Percentiles rank a stretch among this genome's conserved stretches.
Conservation (phyloP, 208 protist genomes). For the Trichomonas tenax region DNA sequence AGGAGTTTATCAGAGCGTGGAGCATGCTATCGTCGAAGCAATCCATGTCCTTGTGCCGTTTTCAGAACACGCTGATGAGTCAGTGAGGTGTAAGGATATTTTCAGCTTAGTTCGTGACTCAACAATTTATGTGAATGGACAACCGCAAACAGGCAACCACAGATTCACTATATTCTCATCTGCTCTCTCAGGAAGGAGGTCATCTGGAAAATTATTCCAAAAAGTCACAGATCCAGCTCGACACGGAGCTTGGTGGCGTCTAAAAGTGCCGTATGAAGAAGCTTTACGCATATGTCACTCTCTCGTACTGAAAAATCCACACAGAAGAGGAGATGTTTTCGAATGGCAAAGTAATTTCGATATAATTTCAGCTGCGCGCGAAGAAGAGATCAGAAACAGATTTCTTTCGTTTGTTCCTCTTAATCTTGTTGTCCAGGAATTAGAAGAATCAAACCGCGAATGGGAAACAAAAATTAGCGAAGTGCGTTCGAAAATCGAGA, state of each 20-base stretch:
- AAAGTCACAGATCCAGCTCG: background rate
- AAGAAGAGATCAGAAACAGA: background rate
- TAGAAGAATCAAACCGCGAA: background rate
- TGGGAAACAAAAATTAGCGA: background rate
- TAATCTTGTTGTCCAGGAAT: background rate
- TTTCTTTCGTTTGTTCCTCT: background rate
- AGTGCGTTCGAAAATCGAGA: background rate
- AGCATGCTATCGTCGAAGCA: background rate
- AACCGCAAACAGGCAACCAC: background rate
- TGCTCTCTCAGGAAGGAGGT: background rate
- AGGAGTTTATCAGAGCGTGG: background rate
- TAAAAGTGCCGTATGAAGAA: background rate
- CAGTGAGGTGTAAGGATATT: background rate
- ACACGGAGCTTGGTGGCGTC: background rate
- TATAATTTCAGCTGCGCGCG: background rate
- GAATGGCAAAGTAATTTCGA: background rate
- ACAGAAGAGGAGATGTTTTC: background rate
- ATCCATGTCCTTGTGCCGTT: background rate
- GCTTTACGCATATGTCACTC: background rate
- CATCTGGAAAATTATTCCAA: background rate
- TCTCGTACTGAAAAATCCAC: background rate
- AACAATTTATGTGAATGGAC: background rate
- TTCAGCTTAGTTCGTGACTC: background rate
- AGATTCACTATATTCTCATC: background rate
- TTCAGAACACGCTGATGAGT: background rate